These are phyloP conservation scores for Amphibolis antarctica DNA, from an alignment of 106 monocot genomes.

Conservation along the genomic window DNA sequence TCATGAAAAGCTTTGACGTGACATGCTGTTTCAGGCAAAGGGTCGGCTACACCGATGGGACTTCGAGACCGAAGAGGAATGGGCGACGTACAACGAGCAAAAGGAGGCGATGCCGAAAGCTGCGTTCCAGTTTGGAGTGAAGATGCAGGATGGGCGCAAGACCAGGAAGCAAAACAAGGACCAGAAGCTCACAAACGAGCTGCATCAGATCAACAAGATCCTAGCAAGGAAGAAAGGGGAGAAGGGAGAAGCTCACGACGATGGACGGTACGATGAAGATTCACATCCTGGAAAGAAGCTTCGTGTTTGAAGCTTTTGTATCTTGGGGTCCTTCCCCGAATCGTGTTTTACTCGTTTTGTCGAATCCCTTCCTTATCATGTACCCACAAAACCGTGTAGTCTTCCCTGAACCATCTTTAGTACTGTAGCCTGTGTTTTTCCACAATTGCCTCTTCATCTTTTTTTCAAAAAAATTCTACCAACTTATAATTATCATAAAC, in stretches of 20 bases:
- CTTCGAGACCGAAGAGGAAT: slow-evolving; percentile 97
- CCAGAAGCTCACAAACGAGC: slow-evolving; percentile 91
- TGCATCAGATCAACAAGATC: slow-evolving; percentile 92
- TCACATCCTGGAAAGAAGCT: slow-evolving; percentile 68
- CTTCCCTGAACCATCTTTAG: too few species aligned
- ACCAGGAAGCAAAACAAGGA: slow-evolving; percentile 97
- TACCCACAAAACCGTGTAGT: too few species aligned
- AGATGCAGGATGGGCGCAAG: slow-evolving; percentile 99
- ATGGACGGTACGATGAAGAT: slow-evolving; percentile 46
- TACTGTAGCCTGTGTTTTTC: too few species aligned
- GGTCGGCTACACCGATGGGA: slow-evolving; percentile 97
- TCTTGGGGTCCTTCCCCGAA: too few species aligned
- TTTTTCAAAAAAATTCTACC: too few species aligned
- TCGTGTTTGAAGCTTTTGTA: slow-evolving; percentile 29
- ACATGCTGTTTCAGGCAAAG: slow-evolving; percentile 52
- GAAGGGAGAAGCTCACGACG: slow-evolving; percentile 35
- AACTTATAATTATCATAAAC: too few species aligned
- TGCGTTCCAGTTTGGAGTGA: slow-evolving; percentile 97
- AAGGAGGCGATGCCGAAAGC: slow-evolving; percentile 99
- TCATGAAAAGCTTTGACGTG: too few species aligned
- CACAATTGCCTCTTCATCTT: too few species aligned
- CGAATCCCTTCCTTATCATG: too few species aligned
- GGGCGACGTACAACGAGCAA: slow-evolving; percentile 96
- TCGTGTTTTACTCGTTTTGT: too few species aligned
- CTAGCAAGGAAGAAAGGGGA: slow-evolving; percentile 80